Evolutionary conservation across 2,329 filamentous ascomycete genomes (phyloP).

Genomic region (Colletotrichum sp.): DNA sequence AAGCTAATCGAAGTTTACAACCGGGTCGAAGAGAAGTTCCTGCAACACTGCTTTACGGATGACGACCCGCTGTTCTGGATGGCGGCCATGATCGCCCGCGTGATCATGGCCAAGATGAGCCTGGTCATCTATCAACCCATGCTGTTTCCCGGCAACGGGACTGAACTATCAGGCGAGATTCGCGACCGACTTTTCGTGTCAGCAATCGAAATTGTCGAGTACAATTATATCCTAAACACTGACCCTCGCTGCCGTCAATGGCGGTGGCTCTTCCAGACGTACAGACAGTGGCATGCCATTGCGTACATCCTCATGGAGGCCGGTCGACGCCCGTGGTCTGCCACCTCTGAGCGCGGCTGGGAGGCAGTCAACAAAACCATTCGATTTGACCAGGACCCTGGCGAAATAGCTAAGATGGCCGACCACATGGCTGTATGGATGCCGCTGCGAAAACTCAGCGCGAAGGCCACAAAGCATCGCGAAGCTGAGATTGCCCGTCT

Average conservation of each 20-base stretch:
- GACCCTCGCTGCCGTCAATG: slow-evolving; percentile 55
- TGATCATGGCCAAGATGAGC: slow-evolving; percentile 81
- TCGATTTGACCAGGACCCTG: slow-evolving; percentile 38
- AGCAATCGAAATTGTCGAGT: slow-evolving; percentile 75
- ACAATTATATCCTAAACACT: slow-evolving; percentile 68
- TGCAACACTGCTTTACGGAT: slow-evolving; percentile 49
- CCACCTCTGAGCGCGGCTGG: slow-evolving; percentile 57
- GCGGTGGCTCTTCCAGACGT: slow-evolving; percentile 55
- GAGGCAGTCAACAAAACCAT: slow-evolving; percentile 44
- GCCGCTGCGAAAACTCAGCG: slow-evolving; percentile 58
- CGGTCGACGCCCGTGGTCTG: slow-evolving; percentile 51
- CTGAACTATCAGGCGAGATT: slow-evolving; percentile 63
- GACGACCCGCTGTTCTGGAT: slow-evolving; percentile 68
- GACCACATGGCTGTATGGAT: slow-evolving; percentile 56
- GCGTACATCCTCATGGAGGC: slow-evolving; percentile 54
- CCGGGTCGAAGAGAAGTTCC: slow-evolving; percentile 59
- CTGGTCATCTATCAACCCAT: slow-evolving; percentile 78
- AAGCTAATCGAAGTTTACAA: slow-evolving; percentile 58
- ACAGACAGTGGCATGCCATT: slow-evolving; percentile 57
- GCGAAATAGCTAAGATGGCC: slow-evolving; percentile 48
- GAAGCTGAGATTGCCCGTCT: slow-evolving; percentile 55
- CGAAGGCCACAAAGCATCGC: slow-evolving; percentile 56
- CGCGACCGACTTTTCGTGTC: slow-evolving; percentile 74
- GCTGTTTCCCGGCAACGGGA: slow-evolving; percentile 63
- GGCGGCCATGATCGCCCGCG: slow-evolving; percentile 68